Conservation (phyloP, 805 yeast species). For the Jamesozyma lodderae region DNA sequence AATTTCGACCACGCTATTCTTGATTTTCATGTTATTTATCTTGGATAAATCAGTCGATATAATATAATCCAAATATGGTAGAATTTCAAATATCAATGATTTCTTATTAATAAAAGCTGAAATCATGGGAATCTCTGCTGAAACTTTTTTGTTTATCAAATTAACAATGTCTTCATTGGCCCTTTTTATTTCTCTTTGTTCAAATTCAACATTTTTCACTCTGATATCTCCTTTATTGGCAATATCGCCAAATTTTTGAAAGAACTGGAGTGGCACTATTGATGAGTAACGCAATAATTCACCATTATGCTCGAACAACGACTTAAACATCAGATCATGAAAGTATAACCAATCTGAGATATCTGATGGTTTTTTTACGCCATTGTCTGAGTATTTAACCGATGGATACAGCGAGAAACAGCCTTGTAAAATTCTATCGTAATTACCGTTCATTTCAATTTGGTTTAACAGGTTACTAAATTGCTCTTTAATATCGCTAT, state of each 20-base stretch:
- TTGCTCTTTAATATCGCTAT: constrained; percentile 38
- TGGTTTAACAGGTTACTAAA: constrained; percentile 39
- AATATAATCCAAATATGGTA: constrained; percentile 32
- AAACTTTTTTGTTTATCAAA: constrained; percentile 16
- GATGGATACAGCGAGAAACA: constrained; percentile 61
- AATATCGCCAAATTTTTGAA: constrained; percentile 54
- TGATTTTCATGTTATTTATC: constrained; percentile 20
- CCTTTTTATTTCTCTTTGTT: constrained; percentile 23
- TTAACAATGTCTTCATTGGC: constrained; percentile 25
- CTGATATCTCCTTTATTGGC: constrained; percentile 32
- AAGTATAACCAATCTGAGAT: constrained; percentile 72
- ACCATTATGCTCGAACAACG: constrained; percentile 31
- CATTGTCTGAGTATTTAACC: constrained; percentile 55
- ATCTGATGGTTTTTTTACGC: constrained; percentile 46
- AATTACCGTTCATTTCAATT: constrained; percentile 39
- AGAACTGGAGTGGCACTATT: constrained; percentile 51
- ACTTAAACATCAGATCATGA: constrained; percentile 47
- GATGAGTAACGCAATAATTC: constrained; percentile 47
- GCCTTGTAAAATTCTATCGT: constrained; percentile 61
- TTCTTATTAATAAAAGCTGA: constrained; percentile 13
- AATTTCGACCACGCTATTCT: constrained; percentile 26
- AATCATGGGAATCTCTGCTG: constrained; percentile 10
- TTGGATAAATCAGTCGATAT: constrained; percentile 19
- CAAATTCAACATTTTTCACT: constrained; percentile 27
- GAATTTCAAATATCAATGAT: constrained; percentile 23